A percentile compares a stretch with the other conserved stretches of the same genome.
Evolutionary conservation across 768 basidiomycete genomes (phyloP).

Genomic region (Sutorius australiensis): DNA sequence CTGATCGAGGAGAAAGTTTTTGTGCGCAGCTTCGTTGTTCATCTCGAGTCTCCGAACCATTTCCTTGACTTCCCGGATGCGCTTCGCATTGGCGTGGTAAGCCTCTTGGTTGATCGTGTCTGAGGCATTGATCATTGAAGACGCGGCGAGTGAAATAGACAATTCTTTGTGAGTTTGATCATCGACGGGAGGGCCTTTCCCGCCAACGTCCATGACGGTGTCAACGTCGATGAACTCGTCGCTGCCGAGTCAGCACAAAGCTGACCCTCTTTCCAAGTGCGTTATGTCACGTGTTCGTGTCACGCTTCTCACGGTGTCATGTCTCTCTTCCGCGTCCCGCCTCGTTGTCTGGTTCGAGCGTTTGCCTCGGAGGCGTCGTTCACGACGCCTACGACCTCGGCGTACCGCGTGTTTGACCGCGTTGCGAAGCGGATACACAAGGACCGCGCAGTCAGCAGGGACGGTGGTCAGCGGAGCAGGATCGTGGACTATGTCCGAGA

Average conservation of each 20-base stretch:
- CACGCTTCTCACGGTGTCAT: conserved; percentile 18
- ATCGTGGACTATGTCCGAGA: conserved; percentile 89
- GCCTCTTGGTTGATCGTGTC: conserved; percentile 18
- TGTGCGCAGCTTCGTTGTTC: conserved; percentile 41
- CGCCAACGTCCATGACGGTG: conserved; percentile 18
- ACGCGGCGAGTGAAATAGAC: conserved; percentile 18
- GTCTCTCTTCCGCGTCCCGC: conserved; percentile 5
- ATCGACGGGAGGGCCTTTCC: neutral
- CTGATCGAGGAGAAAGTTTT: conserved; percentile 33
- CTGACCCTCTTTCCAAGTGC: neutral
- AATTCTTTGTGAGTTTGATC: conserved; percentile 10
- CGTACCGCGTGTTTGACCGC: conserved; percentile 86
- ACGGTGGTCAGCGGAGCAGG: conserved; percentile 58
- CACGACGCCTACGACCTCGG: conserved; percentile 39
- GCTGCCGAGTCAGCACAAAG: neutral
- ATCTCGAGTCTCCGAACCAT: conserved; percentile 27
- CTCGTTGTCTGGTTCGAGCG: conserved; percentile 30
- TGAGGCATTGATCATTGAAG: conserved; percentile 24
- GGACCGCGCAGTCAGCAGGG: conserved; percentile 61
- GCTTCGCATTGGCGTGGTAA: conserved; percentile 24
- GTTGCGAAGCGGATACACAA: conserved; percentile 71
- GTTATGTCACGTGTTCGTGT: conserved; percentile 16
- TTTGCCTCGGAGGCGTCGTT: conserved; percentile 48
- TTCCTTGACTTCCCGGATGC: conserved; percentile 31
- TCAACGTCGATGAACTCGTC: neutral